Evolutionary conservation across 352 stramenopile species (phyloP).

Genomic region (Blastocystis sp.): DNA sequence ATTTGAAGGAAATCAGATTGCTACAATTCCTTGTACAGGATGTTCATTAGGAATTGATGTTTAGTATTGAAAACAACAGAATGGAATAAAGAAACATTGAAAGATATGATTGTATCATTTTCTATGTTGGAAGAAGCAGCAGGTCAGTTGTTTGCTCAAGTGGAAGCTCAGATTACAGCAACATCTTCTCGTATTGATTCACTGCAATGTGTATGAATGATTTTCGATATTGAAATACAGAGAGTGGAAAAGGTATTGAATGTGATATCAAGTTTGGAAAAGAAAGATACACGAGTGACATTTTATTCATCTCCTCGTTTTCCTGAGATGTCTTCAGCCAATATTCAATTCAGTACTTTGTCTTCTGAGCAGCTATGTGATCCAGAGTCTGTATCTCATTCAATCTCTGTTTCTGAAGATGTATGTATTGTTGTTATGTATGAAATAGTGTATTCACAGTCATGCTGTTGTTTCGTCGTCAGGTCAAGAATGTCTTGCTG

Average conservation of each 20-base stretch:
- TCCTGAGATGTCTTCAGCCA: not conserved
- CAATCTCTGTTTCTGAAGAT: not conserved
- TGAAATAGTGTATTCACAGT: not conserved
- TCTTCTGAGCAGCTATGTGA: not conserved
- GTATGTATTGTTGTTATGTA: not conserved
- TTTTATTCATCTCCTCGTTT: conserved; percentile 26
- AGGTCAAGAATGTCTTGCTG: not conserved
- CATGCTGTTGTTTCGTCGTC: not conserved
- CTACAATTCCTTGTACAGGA: too few species aligned
- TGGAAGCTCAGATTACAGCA: not conserved
- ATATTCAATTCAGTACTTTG: not conserved
- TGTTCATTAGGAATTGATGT: not conserved
- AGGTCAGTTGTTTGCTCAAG: not conserved
- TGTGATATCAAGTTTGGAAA: not conserved
- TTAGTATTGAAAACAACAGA: conserved; percentile 33
- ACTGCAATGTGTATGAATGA: not conserved
- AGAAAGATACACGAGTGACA: not conserved
- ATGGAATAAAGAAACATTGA: conserved; percentile 11
- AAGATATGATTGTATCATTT: conserved; percentile 41
- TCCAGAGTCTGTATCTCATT: not conserved
- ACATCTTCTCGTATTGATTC: not conserved
- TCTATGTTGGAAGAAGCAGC: conserved; percentile 15
- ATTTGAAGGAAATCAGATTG: too few species aligned
- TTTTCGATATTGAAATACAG: not conserved
- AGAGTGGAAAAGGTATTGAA: not conserved